Base-by-base conservation (phyloP, 257 asterid species). In the Fraxinus quadrangulata region DNA sequence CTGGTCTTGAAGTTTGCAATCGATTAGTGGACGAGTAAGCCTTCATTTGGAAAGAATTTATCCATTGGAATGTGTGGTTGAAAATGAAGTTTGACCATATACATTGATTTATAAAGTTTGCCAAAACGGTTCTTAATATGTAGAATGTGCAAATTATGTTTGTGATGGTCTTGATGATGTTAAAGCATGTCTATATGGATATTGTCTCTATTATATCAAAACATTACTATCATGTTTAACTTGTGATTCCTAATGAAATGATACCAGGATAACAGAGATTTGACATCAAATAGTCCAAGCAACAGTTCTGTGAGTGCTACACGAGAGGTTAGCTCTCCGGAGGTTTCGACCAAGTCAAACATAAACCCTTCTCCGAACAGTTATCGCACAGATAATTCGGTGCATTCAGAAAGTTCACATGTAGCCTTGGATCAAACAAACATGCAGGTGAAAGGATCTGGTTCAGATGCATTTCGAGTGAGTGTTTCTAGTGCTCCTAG, bases 401-500 rank as follows among this genome's bases (percentile, higher is more conserved):
- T 78, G 81, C 84, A 85, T 74, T 82, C 89, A 26, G 95, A 90
- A 75, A 85, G 91, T 79, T 88, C 97, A 86, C 89, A 90, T 89
- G 94, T 84, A 84, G 90, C 91, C 84, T 87, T 83, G 85, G 94
- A 89, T 80, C 93, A 89, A 81, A 77, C 90, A 83, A 90, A 83
- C 77, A 94, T 94, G 97, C 98, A 92, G 81, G 90, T 71, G 78
- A 92, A 86, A 86, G 96, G 91, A 84, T 86, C 95, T 81, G 86
- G 85, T 78, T 88, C 97, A 78, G 98, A 94, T 83, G 88, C 92
- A 87, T 86, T 94, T 73, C 91, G 98, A 79, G 97, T 91, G 75
- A 94, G 98, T 67, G 94, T 92, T 72, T 94, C 98, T 76, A 92
- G 98, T 80, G 98, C 94, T 77, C 98, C 93, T 66, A 94, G 98